Base-by-base conservation (phyloP, 495 filamentous ascomycete species). In the Aspergillus mulundensis region DNA sequence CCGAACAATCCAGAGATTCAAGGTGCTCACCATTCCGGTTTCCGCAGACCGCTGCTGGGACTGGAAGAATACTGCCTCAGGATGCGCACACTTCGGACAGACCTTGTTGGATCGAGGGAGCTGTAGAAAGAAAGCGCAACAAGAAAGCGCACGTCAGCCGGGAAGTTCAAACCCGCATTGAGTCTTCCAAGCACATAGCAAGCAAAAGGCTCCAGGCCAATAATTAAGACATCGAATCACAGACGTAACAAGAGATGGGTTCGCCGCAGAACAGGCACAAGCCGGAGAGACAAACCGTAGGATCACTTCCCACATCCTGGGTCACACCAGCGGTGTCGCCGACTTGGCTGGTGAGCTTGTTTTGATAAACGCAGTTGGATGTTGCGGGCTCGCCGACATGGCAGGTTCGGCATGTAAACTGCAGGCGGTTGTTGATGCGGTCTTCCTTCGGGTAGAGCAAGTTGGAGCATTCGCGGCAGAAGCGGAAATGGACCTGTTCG, bases 381-480 rank as follows among this genome's bases (percentile, higher is more conserved):
- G 78, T 82, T n/a, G 92, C 91, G 40, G 84, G 80, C 71, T 96
- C 91, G 65, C 84, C 87, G 71, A 87, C 94, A 65, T 88, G 85
- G 77, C 94, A 99, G 39, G 90, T 96, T 52, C 91, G 88, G 77
- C 94, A 99, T 16, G 83, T 83, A 71, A 85, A 90, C 73, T 87
- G 81, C 46, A 90, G 81, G 20, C 73, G 75, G 70, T 83, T 84
- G 61, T 74, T 83, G 50, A 71, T 61, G 19, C 79, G 78, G 70
- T 96, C 90, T 77, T 99, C 94, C 71, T 93, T 91, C 14, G 94
- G 94, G 70, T 97, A 97, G 50, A 99, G 79, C 84, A 99, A 87
- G 81, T 99, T 99, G 63, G 90, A 94, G 74, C 94, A 98, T 80
- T 98, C 94, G 54, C 89, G 87, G 76, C 94, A 98, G 82, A 98